Conservation (phyloP, 2,329 filamentous ascomycete species). For the Cadophora luteo-olivacea region DNA sequence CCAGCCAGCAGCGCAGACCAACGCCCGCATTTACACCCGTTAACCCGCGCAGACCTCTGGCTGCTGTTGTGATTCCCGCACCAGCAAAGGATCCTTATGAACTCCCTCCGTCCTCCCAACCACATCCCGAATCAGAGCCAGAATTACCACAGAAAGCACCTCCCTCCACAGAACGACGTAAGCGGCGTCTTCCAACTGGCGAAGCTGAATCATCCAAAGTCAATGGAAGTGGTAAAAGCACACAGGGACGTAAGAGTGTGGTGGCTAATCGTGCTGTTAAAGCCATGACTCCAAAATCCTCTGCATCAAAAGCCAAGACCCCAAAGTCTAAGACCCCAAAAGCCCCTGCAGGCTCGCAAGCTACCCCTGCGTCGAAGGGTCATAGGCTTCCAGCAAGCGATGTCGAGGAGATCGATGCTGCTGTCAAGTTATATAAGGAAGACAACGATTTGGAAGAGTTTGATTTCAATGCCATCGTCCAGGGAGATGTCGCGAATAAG, state of each 20-base stretch:
- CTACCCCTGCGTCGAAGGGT: constrained; percentile 8
- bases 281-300: constrained; percentile 8
- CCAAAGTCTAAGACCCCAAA: constrained; percentile 9
- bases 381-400: constrained; percentile 20
- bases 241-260: neutral
- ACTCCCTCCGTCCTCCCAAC: constrained; percentile 13
- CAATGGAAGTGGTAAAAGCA: constrained; percentile 7
- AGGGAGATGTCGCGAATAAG: constrained; percentile 33
- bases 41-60: constrained; percentile 10
- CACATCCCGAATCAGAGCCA: constrained; percentile 16
- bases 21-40: constrained; percentile 27
- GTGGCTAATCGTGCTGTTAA: neutral
- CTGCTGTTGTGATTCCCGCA: neutral
- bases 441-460: constrained; percentile 51
- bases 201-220: constrained; percentile 24
- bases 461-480: constrained; percentile 56
- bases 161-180: constrained; percentile 28
- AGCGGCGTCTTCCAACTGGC: constrained; percentile 33
- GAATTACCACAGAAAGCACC: constrained; percentile 17
- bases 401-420: constrained; percentile 9
- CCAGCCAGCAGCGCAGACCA: constrained; percentile 23
- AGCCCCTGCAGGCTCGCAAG: neutral
- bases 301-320: constrained; percentile 8
- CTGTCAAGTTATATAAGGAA: constrained; percentile 52
- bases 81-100: constrained; percentile 3